A percentile compares a stretch with the other conserved stretches of the same genome.
Conservation (phyloP, 23 red algal species). For the Porphyridium purpureum region DNA sequence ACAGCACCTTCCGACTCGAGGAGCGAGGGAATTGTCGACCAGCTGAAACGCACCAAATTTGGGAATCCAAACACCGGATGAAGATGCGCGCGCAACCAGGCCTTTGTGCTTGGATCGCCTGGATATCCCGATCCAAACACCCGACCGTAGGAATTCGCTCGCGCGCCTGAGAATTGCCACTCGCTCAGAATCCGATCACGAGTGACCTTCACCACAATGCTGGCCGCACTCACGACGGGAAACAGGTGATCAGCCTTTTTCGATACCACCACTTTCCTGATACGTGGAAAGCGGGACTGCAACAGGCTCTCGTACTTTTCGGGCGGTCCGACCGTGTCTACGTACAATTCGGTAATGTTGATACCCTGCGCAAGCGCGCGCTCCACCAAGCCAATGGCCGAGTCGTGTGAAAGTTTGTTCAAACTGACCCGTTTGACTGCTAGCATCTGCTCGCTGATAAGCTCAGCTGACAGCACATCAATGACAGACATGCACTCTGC, state of each 20-base stretch:
- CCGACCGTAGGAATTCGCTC: neutral
- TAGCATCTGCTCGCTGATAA: constrained; percentile 37
- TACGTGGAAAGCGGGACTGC: constrained; percentile 19
- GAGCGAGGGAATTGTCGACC: constrained; percentile 1
- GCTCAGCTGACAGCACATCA: constrained; percentile 12
- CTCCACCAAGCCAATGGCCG: constrained; percentile 38
- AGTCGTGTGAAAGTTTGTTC: constrained; percentile 54
- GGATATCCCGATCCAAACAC: constrained; percentile 64
- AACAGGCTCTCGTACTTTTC: constrained; percentile 37
- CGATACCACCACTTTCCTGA: constrained; percentile 47
- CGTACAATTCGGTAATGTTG: constrained; percentile 48
- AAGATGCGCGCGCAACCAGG: constrained; percentile 35
- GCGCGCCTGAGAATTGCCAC: constrained; percentile 36
- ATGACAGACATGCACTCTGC: neutral
- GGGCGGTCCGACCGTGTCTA: constrained; percentile 69
- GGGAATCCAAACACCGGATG: constrained; percentile 74
- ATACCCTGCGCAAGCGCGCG: constrained; percentile 16
- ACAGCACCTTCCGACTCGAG: neutral
- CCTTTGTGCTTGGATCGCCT: constrained; percentile 49
- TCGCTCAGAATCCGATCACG: constrained; percentile 28
- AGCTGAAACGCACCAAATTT: constrained; percentile 57
- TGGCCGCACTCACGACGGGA: constrained; percentile 64
- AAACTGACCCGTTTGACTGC: constrained; percentile 26
- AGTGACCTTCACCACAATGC: constrained; percentile 67
- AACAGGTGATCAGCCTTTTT: constrained; percentile 55